These are phyloP conservation scores for Nakazawaea molendinolei DNA, from an alignment of 805 yeast genomes.

Conservation along the genomic window DNA sequence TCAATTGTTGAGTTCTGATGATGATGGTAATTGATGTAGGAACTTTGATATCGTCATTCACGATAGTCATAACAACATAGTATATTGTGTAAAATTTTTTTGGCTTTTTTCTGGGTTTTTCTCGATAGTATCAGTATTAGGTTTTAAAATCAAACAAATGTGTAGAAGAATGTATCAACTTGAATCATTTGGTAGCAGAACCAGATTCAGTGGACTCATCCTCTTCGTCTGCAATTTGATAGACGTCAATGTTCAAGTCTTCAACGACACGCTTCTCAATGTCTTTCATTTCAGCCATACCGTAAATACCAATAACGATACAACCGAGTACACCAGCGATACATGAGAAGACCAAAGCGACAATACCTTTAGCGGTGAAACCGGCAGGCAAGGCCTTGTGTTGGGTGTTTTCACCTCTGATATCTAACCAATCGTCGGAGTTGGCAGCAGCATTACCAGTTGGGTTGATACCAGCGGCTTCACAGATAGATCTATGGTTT, in stretches of 20 bases:
- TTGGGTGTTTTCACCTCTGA: conserved; percentile 74
- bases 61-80: too few relatives aligned
- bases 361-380: conserved; percentile 92
- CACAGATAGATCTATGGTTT: conserved; percentile 55
- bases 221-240: conserved; percentile 26
- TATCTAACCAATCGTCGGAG: conserved; percentile 51
- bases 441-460: conserved; percentile 91
- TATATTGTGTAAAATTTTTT: too few relatives aligned
- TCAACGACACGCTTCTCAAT: conserved; percentile 57
- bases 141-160: too few relatives aligned
- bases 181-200: too few relatives aligned
- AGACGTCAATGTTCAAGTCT: conserved; percentile 44
- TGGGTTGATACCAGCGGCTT: conserved; percentile 40
- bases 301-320: conserved; percentile 70
- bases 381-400: conserved; percentile 66
- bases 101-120: too few relatives aligned
- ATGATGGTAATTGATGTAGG: too few relatives aligned
- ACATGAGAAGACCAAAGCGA: conserved; percentile 88
- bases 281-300: conserved; percentile 74
- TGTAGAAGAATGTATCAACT: too few relatives aligned
- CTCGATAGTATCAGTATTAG: too few relatives aligned
- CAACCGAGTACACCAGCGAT: conserved; percentile 82
- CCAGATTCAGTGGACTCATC: too few relatives aligned
- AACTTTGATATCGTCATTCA: too few relatives aligned
- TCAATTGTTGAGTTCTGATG: too few relatives aligned